phyloP scores from a whole-genome alignment of 495 filamentous ascomycete genomes.

The Rhypophila decipiens region DNA sequence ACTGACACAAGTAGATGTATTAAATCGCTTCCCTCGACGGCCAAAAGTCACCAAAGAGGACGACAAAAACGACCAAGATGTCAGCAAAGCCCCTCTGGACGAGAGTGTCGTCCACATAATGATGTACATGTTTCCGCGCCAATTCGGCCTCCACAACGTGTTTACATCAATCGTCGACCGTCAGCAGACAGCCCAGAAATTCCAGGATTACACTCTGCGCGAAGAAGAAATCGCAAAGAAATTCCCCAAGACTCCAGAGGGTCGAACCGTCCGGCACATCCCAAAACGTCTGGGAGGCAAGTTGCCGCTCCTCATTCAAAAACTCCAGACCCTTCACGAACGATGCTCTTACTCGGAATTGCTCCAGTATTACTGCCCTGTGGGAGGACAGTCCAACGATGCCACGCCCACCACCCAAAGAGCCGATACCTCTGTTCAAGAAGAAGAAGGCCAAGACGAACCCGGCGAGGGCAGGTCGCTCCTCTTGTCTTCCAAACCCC shows the following conservation, averaged over 20 bases:
- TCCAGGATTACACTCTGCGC: slow-evolving; percentile 76
- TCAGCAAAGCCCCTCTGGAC: slow-evolving; percentile 22
- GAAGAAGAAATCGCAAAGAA: slow-evolving; percentile 68
- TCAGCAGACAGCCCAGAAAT: slow-evolving; percentile 57
- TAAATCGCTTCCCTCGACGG: slow-evolving; percentile 63
- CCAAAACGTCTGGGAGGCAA: slow-evolving; percentile 73
- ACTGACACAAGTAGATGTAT: slow-evolving; percentile 55
- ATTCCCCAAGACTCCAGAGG: slow-evolving; percentile 18
- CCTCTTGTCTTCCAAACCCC: neutral
- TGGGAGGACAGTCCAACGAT: slow-evolving; percentile 5
- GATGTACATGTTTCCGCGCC: slow-evolving; percentile 89
- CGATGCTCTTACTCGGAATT: slow-evolving; percentile 73
- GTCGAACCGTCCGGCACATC: slow-evolving; percentile 33
- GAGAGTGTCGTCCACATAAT: slow-evolving; percentile 63
- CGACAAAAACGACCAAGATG: too few species aligned
- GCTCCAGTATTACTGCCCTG: slow-evolving; percentile 76
- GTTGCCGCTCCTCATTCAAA: slow-evolving; percentile 52
- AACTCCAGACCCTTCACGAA: slow-evolving; percentile 61
- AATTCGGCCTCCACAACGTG: slow-evolving; percentile 88
- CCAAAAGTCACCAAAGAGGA: neutral
- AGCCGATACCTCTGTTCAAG: neutral
- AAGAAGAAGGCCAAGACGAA: neutral
- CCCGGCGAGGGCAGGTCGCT: neutral
- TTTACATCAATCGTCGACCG: slow-evolving; percentile 64
- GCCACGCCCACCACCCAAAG: neutral